Percentiles rank a stretch among this genome's conserved stretches.
Conservation (phyloP, 257 asterid genomes). For the Jaltomata sinuosa region DNA sequence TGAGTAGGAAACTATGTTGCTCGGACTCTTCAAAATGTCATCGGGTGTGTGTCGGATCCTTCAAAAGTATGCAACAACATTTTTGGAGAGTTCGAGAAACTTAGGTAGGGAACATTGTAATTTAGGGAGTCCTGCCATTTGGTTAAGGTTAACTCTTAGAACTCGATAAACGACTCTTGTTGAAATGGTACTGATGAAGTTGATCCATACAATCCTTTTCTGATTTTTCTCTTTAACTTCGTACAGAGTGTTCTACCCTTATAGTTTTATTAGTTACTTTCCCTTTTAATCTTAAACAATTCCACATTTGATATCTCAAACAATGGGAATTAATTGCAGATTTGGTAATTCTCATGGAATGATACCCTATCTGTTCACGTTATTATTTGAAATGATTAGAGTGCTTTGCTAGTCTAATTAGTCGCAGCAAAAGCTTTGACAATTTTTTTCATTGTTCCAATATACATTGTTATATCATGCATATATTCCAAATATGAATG, state of each 20-base stretch:
- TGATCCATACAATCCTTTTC: background rate
- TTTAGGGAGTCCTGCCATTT: background rate
- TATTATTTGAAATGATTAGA: background rate
- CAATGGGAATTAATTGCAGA: background rate
- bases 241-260: background rate
- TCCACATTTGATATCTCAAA: background rate
- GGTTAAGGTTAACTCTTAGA: background rate
- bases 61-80: no score
- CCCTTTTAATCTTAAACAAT: background rate
- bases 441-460: background rate
- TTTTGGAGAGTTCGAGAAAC: no score
- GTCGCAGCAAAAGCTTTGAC: background rate
- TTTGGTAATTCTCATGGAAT: background rate
- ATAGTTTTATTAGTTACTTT: background rate
- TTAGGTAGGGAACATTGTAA: background rate
- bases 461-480: background rate
- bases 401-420: background rate
- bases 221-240: background rate
- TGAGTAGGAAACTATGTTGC: background rate
- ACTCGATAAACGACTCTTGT: background rate
- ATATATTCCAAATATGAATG: background rate
- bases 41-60: no score
- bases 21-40: no score
- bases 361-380: background rate
- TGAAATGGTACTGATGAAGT: background rate